A percentile compares a stretch with the other conserved stretches of the same genome.
phyloP scores from a whole-genome alignment of 257 asterid genomes.

The Avicennia marina region DNA sequence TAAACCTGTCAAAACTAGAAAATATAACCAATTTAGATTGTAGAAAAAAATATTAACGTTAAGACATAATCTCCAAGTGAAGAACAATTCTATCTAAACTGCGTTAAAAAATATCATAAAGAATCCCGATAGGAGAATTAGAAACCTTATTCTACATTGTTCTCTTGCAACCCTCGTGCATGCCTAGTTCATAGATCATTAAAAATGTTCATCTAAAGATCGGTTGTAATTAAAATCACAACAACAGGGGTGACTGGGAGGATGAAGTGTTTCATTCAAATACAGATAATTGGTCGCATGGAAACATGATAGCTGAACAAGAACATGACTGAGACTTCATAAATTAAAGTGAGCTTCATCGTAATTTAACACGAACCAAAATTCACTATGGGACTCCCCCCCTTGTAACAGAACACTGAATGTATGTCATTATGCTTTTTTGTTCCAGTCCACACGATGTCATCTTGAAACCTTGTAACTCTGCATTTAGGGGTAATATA shows the following conservation, averaged over 20 bases:
- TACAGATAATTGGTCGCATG: background rate
- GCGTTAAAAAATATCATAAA: too few species aligned
- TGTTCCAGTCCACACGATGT: constrained; percentile 15
- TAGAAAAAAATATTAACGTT: too few species aligned
- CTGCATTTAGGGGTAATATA: constrained; percentile 28
- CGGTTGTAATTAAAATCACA: too few species aligned
- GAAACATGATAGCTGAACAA: background rate
- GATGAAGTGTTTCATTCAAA: background rate
- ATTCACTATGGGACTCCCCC: background rate
- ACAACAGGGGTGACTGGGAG: background rate
- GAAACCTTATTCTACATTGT: too few species aligned
- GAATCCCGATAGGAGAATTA: too few species aligned
- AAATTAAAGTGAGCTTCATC: background rate
- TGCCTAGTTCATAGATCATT: too few species aligned
- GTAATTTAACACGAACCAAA: constrained; percentile 5
- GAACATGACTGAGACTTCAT: background rate
- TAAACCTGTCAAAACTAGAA: too few species aligned
- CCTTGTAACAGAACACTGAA: background rate
- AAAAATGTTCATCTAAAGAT: too few species aligned
- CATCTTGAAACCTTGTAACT: constrained; percentile 51
- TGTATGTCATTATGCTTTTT: background rate
- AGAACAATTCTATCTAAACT: too few species aligned
- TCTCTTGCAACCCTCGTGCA: too few species aligned
- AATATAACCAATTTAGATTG: too few species aligned
- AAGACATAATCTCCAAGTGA: too few species aligned